phyloP scores from a whole-genome alignment of 108 stramenopile genomes.

The Nitzschia sp. region DNA sequence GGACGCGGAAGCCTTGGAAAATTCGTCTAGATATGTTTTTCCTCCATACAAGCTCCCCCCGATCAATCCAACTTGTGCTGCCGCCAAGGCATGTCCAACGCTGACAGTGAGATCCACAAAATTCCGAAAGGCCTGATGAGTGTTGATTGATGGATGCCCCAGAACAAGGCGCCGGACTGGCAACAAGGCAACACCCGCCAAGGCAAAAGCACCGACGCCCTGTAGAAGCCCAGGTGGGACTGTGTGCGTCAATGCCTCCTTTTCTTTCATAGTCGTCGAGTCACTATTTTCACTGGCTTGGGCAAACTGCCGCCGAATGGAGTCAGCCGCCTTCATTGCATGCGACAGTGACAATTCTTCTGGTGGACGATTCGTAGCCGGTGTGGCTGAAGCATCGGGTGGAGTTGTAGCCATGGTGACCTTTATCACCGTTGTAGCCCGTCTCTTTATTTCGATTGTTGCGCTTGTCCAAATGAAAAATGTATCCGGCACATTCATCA shows the following conservation, averaged over 20 bases:
- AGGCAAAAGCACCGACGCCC: conserved; percentile 13
- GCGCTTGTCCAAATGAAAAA: too few relatives aligned
- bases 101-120: conserved; percentile 36
- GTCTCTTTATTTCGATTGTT: too few relatives aligned
- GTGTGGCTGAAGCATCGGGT: too few relatives aligned
- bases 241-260: neutral
- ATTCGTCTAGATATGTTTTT: conserved; percentile 16
- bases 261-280: neutral
- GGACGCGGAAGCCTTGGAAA: conserved; percentile 9
- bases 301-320: conserved; percentile 11
- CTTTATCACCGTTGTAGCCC: too few relatives aligned
- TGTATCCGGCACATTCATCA: too few relatives aligned
- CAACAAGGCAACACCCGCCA: conserved; percentile 22
- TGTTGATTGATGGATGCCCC: neutral
- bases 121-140: conserved; percentile 18
- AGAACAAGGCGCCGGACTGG: conserved; percentile 26
- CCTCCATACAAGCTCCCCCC: conserved; percentile 26
- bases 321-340: conserved; percentile 35
- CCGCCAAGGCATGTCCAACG: conserved; percentile 16
- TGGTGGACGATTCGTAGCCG: too few relatives aligned
- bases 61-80: conserved; percentile 31
- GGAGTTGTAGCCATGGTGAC: too few relatives aligned
- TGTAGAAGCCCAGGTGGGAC: conserved; percentile 31
- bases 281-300: conserved; percentile 3
- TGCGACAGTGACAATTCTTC: conserved; percentile 17